Conservation (phyloP, 192 early-diverging fungal genomes). For the Blastocladiella britannica region DNA sequence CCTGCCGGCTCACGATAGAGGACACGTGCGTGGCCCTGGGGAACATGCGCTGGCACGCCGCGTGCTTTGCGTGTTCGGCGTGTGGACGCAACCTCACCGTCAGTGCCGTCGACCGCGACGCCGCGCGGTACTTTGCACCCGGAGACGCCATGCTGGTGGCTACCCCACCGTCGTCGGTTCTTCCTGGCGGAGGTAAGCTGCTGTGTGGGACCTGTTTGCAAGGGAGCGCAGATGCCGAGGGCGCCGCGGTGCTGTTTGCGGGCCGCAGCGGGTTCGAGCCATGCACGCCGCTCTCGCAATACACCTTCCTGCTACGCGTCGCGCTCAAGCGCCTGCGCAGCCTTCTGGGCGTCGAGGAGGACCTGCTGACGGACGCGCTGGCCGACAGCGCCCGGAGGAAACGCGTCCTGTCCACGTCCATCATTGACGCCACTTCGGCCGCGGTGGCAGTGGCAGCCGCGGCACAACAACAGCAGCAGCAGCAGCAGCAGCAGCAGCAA, state of each 20-base stretch:
- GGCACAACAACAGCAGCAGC: too few species aligned
- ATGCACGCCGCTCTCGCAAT: constrained; percentile 76
- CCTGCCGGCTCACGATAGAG: constrained; percentile 60
- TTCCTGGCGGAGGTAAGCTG: constrained; percentile 9
- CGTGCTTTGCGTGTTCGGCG: constrained; percentile 58
- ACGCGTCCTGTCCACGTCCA: not conserved
- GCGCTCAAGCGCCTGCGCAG: constrained; percentile 61
- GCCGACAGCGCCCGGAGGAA: not conserved
- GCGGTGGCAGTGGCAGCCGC: not conserved
- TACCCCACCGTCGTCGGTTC: too few species aligned
- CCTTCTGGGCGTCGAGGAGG: constrained; percentile 34
- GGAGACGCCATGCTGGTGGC: too few species aligned
- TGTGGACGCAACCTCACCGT: constrained; percentile 27
- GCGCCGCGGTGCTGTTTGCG: constrained; percentile 5
- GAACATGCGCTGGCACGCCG: constrained; percentile 57
- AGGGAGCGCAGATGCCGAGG: constrained; percentile 18
- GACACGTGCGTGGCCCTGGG: constrained; percentile 62
- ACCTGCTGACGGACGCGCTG: not conserved
- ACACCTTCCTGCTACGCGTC: constrained; percentile 66
- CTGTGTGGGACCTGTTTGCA: constrained; percentile 31
- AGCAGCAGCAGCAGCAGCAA: too few species aligned
- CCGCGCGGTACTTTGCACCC: too few species aligned
- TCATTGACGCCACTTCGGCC: constrained; percentile 5
- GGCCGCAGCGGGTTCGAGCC: constrained; percentile 28
- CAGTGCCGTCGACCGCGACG: not conserved